Percentiles rank a stretch among this genome's conserved stretches.
Evolutionary conservation across 768 basidiomycete species (phyloP).

Genomic region (Russula ochroleuca): DNA sequence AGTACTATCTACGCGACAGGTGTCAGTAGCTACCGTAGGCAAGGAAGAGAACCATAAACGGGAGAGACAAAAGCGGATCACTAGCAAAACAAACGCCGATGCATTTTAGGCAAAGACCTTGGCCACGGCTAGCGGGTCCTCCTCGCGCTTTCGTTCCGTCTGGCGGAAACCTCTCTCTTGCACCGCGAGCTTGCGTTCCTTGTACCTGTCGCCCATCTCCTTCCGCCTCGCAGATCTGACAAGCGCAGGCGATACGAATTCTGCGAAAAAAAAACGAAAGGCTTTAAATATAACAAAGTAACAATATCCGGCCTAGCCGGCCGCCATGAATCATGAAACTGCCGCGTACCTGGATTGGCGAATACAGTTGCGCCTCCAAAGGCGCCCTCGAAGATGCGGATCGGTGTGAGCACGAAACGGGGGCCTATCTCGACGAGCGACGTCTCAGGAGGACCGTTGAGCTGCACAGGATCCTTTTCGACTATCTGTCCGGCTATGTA

Average conservation of each 20-base stretch:
- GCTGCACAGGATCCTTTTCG: slow-evolving; percentile 89
- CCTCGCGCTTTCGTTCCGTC: slow-evolving; percentile 56
- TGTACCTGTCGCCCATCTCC: slow-evolving; percentile 78
- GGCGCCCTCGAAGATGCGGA: slow-evolving; percentile 96
- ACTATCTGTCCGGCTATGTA: slow-evolving; percentile 57
- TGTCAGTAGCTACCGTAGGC: neutral
- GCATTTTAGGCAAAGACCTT: slow-evolving; percentile 82
- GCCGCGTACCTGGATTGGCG: slow-evolving; percentile 83
- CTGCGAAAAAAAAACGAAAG: slow-evolving; percentile 39
- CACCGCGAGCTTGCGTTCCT: slow-evolving; percentile 73
- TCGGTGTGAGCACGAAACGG: slow-evolving; percentile 93
- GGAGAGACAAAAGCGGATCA: slow-evolving; percentile 1
- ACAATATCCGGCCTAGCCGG: neutral
- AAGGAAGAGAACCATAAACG: neutral
- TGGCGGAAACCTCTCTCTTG: slow-evolving; percentile 60
- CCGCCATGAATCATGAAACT: neutral
- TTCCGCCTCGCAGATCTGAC: slow-evolving; percentile 65
- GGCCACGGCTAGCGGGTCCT: slow-evolving; percentile 76
- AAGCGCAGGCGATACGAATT: slow-evolving; percentile 87
- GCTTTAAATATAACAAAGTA: slow-evolving; percentile 6
- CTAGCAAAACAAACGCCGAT: slow-evolving; percentile 4
- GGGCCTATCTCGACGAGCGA: slow-evolving; percentile 97
- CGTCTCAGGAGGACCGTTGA: slow-evolving; percentile 77
- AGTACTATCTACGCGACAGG: neutral
- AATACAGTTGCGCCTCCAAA: slow-evolving; percentile 94